Percentiles rank a stretch among this genome's conserved stretches.
Conservation (phyloP, 2,329 filamentous ascomycete genomes). For the Didymella pomorum region DNA sequence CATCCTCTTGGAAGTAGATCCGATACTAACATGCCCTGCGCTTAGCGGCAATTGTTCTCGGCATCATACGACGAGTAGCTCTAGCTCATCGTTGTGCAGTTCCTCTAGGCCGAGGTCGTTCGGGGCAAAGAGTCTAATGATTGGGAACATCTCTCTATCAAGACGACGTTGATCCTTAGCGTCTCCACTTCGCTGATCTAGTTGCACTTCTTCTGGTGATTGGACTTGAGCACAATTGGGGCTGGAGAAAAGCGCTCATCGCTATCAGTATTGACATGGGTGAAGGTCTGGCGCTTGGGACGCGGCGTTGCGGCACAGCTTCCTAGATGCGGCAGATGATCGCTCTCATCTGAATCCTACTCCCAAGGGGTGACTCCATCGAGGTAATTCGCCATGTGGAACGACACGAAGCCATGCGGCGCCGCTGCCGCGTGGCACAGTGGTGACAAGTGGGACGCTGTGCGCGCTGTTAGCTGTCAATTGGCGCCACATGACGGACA, state of each 20-base stretch:
- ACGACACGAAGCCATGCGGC: slow-evolving; percentile 11
- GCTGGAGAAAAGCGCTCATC: neutral
- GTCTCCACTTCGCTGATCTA: neutral
- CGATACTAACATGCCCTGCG: neutral
- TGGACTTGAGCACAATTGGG: neutral
- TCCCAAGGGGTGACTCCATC: neutral
- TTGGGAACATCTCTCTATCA: neutral
- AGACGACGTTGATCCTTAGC: neutral
- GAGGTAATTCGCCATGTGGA: slow-evolving; percentile 2
- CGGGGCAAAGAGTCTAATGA: neutral
- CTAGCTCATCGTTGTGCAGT: neutral
- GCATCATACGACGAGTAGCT: neutral
- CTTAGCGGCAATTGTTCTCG: neutral
- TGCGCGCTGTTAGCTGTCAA: slow-evolving; percentile 14
- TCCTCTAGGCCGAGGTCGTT: neutral
- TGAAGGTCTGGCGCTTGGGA: neutral
- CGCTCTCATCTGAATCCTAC: neutral
- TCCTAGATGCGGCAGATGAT: neutral
- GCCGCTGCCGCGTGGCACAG: slow-evolving; percentile 10
- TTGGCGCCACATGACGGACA: slow-evolving; percentile 3
- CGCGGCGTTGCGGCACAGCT: neutral
- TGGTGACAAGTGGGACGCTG: slow-evolving; percentile 9
- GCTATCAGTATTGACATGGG: neutral
- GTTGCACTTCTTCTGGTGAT: neutral
- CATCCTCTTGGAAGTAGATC: neutral